Evolutionary conservation across 192 early-diverging fungal genomes (phyloP), one percentile per base, ranked within the genome.

Genomic region (Umbelopsis sp.): DNA sequence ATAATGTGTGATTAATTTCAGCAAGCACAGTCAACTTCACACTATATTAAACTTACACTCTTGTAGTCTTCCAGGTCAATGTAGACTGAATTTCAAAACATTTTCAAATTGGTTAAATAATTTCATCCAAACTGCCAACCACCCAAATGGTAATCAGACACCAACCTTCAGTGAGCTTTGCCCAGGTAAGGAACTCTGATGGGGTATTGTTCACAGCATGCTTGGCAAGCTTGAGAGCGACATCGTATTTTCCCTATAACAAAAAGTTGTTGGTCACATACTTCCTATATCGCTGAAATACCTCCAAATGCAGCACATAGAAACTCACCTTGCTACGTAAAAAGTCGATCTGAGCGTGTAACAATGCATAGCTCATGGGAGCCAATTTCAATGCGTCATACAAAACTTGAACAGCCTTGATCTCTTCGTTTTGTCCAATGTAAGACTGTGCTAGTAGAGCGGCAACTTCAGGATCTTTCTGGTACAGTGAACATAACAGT

Each of bases 171-270:
- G 96, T 96, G 25, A 99, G 84, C 75, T 96, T 96, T 21, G 95
- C 91, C 98, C 98, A 99, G 0, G 96, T 94, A 17, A 88, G 80
- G 76, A 93, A 99, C 79, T 99, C 98, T 24, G 94, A 95, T 3
- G 98, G 97, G 3, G 97, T 95, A 67, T 86, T 91, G 71, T 95
- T 94, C 38, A 98, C 97, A 14, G 95, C 97, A 76, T 94, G 90
- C 71, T 96, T 95, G 21, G 96, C 95, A 12, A 99, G 80, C 56
- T 91, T 90, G 36, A 96, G 80, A 3, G 97, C 95, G 68, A 91
- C 89, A 43, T 95, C 91, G 49, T 84, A 77, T 66, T 85, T 80
- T 16, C 87, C 84, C 80, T 89, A 82, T 82, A 87, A 17, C 0
- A 24, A 50, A 38, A 21, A 26, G 62, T 7, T 16, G 14, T 25